A percentile compares a stretch with the other conserved stretches of the same genome.
phyloP scores from a whole-genome alignment of 2,329 filamentous ascomycete species.

The Botryotinia calthae region DNA sequence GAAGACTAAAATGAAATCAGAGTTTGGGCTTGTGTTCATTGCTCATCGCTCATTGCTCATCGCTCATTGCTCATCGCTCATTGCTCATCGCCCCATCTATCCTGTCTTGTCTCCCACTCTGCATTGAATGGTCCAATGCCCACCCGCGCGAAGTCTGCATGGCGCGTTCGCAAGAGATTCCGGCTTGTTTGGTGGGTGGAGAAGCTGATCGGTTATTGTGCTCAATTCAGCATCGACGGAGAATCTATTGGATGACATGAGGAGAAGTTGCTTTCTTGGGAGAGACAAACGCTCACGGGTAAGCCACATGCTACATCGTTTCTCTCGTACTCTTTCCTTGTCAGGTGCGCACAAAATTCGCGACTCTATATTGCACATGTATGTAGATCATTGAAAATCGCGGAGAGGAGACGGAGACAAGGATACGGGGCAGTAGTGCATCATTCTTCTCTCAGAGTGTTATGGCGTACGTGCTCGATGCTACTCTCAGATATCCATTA shows the following conservation, averaged over 20 bases:
- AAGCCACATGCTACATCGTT: constrained; percentile 12
- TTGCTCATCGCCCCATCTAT: not conserved
- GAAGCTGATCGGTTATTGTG: not conserved
- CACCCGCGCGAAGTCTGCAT: constrained; percentile 7
- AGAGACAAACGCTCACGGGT: not conserved
- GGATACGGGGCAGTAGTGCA: not conserved
- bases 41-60: not conserved
- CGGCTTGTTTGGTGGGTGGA: constrained; percentile 1
- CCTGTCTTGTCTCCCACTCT: not conserved
- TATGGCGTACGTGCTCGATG: not conserved
- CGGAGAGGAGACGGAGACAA: not conserved
- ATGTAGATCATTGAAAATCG: not conserved
- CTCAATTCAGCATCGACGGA: not conserved
- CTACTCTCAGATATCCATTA: not conserved
- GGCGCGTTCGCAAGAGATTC: not conserved
- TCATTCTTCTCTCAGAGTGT: not conserved
- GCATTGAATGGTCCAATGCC: not conserved
- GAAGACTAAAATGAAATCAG: not conserved
- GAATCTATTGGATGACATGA: not conserved
- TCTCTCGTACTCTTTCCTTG: not conserved
- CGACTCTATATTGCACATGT: not conserved
- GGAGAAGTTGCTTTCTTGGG: constrained; percentile 1
- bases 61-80: not conserved
- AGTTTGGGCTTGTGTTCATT: not conserved
- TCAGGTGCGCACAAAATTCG: not conserved